Evolutionary conservation across 371 early-diverging fungal genomes (phyloP).

Genomic region (Rhizopus stolonifer): DNA sequence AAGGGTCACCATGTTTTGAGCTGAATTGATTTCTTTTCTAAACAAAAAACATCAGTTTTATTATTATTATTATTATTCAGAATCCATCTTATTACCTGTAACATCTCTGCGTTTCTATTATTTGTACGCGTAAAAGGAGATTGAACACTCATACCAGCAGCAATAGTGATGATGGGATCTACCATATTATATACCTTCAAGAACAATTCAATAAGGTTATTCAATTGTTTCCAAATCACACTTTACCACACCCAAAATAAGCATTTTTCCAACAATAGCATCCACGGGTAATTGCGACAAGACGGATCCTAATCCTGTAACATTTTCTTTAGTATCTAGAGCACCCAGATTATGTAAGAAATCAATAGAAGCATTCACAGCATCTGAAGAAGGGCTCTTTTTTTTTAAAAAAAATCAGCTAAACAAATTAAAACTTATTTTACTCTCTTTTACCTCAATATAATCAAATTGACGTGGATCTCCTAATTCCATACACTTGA

Average conservation of each 20-base stretch:
- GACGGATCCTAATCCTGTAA: conserved; percentile 85
- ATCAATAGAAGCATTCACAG: conserved; percentile 61
- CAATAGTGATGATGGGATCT: conserved; percentile 80
- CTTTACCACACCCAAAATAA: conserved; percentile 63
- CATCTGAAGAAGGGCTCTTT: conserved; percentile 57
- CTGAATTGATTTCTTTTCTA: conserved; percentile 55
- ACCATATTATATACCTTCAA: conserved; percentile 61
- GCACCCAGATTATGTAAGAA: conserved; percentile 63
- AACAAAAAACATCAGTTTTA: background rate
- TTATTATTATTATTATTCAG: background rate
- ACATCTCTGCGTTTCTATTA: conserved; percentile 44
- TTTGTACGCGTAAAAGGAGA: conserved; percentile 61
- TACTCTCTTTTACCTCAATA: conserved; percentile 55
- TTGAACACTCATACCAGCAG: conserved; percentile 74
- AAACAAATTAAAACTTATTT: too few species aligned
- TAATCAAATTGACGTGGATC: conserved; percentile 56
- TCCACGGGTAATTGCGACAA: conserved; percentile 86
- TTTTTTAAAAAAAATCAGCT: too few species aligned
- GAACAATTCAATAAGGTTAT: background rate
- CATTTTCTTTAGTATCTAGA: conserved; percentile 46
- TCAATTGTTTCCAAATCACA: too few species aligned
- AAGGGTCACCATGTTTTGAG: conserved; percentile 66
- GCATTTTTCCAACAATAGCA: conserved; percentile 83
- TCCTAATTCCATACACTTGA: conserved; percentile 67
- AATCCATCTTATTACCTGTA: conserved; percentile 20